These are phyloP conservation scores for Aspergillus sojae DNA, from an alignment of 2,329 filamentous ascomycete genomes.

Conservation along the genomic window DNA sequence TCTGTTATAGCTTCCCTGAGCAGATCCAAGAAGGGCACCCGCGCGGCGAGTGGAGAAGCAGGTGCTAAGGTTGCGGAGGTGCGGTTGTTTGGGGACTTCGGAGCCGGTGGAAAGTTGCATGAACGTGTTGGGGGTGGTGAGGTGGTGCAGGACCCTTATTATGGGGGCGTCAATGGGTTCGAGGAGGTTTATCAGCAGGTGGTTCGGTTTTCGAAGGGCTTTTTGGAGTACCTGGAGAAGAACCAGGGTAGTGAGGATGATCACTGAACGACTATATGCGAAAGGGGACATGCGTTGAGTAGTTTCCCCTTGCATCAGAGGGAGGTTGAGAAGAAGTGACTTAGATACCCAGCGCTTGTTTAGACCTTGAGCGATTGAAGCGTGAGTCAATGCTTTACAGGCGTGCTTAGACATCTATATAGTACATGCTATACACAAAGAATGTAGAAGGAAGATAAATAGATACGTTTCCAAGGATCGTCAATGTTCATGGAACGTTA, in stretches of 20 bases:
- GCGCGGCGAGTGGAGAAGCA: constrained; percentile 34
- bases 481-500: background rate
- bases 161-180: constrained; percentile 82
- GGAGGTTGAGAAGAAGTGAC: background rate
- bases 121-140: constrained; percentile 56
- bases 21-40: constrained; percentile 37
- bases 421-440: background rate
- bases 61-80: constrained; percentile 55
- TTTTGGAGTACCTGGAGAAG: constrained; percentile 63
- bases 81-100: constrained; percentile 84
- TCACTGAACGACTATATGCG: constrained; percentile 5
- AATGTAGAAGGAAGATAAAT: background rate
- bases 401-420: background rate
- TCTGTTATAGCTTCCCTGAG: constrained; percentile 54
- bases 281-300: constrained; percentile 2
- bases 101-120: constrained; percentile 53
- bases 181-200: constrained; percentile 85
- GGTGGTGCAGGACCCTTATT: constrained; percentile 86
- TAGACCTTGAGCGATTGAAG: constrained; percentile 11
- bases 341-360: constrained; percentile 26
- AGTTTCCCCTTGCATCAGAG: background rate
- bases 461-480: background rate
- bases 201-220: constrained; percentile 73
- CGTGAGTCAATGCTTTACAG: background rate
- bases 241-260: constrained; percentile 14